Base-by-base conservation (phyloP, 257 asterid species). In the Plantago ovata region DNA sequence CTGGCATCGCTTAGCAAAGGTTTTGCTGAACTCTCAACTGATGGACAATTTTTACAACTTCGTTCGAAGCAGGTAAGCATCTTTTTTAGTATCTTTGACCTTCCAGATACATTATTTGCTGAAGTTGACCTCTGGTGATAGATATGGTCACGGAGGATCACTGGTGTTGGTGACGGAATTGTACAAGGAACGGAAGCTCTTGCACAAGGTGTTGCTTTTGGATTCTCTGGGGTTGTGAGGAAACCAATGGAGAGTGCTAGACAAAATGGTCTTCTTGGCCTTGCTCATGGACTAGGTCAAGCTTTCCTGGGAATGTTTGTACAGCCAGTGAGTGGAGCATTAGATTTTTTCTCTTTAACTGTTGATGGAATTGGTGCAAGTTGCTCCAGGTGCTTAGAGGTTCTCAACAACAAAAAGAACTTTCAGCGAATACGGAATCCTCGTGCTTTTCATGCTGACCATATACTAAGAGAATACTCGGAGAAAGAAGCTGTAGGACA, bases 111-210 rank as follows among this genome's bases (percentile, higher is more conserved):
- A 12, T 19, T 42, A 33, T 57, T 65, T 36, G 56, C 41, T 67
- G 62, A 79, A 39, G 15, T 53, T 69, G 53, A 53, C 13, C 40
- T 48, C 56, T 63, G 61, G 44, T 21, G 24, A n/a, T 80, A 88
- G 96, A 87, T 79, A 38, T 79, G 91, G 94, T 93, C 98, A 52
- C 86, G 98, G 69, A 85, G 98, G 77, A 84, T 93, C 52, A 91
- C 95, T 24, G 98, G 98, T 65, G 95, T 93, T 71, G 95, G 97
- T 73, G 98, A 93, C 74, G 98, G 98, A 58, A 56, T 93, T 72
- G 87, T 78, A 54, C 97, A 93, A 76, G 98, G 98, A 58, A 93
- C 98, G 0, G 98, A 93, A 81, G 98, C 98, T 75, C 83, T 93
- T 53, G 98, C 98, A 11, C 98, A 93, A 75, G 98, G 98, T 66